These are phyloP conservation scores for Gorgonomyces haynaldii DNA, from an alignment of 192 early-diverging fungal genomes.

Conservation along the genomic window DNA sequence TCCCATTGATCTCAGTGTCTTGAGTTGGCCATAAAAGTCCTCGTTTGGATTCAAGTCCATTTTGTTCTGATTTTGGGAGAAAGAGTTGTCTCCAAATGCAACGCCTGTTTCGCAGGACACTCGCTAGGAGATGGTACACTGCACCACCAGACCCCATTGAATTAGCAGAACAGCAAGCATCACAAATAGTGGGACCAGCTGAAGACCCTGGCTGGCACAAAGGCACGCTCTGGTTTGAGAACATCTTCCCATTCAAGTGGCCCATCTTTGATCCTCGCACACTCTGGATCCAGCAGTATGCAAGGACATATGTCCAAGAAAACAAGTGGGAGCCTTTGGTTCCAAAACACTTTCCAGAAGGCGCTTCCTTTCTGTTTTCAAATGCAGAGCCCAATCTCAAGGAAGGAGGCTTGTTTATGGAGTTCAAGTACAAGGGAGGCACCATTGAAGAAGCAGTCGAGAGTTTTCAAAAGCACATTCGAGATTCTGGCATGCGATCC, in stretches of 20 bases:
- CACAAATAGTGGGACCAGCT: not conserved
- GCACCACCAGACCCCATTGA: too few species aligned
- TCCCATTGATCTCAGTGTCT: slow-evolving; percentile 15
- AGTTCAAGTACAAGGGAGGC: slow-evolving; percentile 27
- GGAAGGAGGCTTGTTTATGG: slow-evolving; percentile 14
- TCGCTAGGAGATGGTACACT: too few species aligned
- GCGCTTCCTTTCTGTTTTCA: not conserved
- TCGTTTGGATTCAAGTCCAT: slow-evolving; percentile 2
- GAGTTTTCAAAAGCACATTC: slow-evolving; percentile 38
- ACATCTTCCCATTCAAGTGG: slow-evolving; percentile 32
- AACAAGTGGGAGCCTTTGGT: not conserved
- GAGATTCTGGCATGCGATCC: slow-evolving; percentile 39
- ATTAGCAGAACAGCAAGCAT: too few species aligned
- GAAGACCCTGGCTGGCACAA: slow-evolving; percentile 9
- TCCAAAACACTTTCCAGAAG: slow-evolving; percentile 7
- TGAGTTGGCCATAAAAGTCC: slow-evolving; percentile 13
- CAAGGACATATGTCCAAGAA: not conserved
- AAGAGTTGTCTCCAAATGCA: too few species aligned
- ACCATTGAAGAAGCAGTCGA: slow-evolving; percentile 30
- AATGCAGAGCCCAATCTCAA: slow-evolving; percentile 9
- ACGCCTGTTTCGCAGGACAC: too few species aligned
- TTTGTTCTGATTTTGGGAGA: not conserved
- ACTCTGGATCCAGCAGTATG: slow-evolving; percentile 6
- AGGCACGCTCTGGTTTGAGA: slow-evolving; percentile 41
- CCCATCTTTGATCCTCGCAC: slow-evolving; percentile 27